A percentile compares a stretch with the other conserved stretches of the same genome.
Conservation (phyloP, 2,329 filamentous ascomycete species). For the Phialophora chinensis region DNA sequence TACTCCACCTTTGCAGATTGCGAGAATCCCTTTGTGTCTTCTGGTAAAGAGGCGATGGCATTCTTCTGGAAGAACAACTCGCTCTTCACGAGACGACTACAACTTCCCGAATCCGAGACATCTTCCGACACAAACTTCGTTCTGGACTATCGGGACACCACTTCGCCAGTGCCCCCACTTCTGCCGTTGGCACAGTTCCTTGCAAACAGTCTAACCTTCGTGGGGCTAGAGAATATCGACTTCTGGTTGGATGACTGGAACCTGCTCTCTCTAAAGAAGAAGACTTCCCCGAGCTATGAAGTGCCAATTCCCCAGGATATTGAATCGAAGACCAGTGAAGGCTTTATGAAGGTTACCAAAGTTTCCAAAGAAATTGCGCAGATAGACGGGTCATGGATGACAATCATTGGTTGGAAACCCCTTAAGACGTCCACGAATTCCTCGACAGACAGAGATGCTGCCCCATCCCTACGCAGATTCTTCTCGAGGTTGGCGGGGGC, state of each 20-base stretch:
- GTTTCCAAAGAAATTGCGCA: slow-evolving; percentile 87
- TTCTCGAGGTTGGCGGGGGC: slow-evolving; percentile 75
- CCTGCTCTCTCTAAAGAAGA: slow-evolving; percentile 79
- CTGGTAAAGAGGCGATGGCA: slow-evolving; percentile 89
- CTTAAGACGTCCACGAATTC: slow-evolving; percentile 51
- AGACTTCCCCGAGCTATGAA: slow-evolving; percentile 76
- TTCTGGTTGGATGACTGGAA: slow-evolving; percentile 89
- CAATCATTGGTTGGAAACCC: slow-evolving; percentile 81
- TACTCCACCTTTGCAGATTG: slow-evolving; percentile 99
- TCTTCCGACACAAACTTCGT: slow-evolving; percentile 86
- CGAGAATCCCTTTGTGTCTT: slow-evolving; percentile 96
- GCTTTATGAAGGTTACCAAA: slow-evolving; percentile 82
- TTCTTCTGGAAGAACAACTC: slow-evolving; percentile 99
- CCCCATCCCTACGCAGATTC: slow-evolving; percentile 74
- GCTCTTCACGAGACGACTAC: slow-evolving; percentile 86
- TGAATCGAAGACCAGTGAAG: slow-evolving; percentile 81
- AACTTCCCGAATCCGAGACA: slow-evolving; percentile 69
- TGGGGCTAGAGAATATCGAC: slow-evolving; percentile 84
- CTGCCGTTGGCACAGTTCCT: slow-evolving; percentile 89
- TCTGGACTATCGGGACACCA: slow-evolving; percentile 88
- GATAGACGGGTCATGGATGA: slow-evolving; percentile 90
- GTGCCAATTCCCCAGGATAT: slow-evolving; percentile 78
- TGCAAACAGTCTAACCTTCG: slow-evolving; percentile 93
- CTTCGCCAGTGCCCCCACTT: slow-evolving; percentile 83
- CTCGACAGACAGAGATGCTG: slow-evolving; percentile 50